Evolutionary conservation across 768 basidiomycete species (phyloP).

Genomic region (Collybia sordida): DNA sequence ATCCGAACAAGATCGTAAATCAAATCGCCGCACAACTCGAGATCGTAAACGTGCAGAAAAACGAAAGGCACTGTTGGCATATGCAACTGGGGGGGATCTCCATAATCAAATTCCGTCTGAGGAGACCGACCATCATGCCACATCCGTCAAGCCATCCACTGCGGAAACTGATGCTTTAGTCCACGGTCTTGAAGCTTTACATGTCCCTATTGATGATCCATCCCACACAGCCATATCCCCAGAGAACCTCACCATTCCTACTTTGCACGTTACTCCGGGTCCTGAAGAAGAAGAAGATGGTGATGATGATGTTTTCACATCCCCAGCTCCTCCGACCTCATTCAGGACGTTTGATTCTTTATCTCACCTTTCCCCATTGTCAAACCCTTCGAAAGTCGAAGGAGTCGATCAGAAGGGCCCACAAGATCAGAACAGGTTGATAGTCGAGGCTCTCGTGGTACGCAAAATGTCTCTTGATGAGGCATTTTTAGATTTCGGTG

Average conservation of each 20-base stretch:
- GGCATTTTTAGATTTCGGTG: conserved; percentile 73
- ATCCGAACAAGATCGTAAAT: not conserved
- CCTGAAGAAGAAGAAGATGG: conserved; percentile 13
- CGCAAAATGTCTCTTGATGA: conserved; percentile 77
- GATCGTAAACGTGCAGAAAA: conserved; percentile 55
- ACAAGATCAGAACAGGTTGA: conserved; percentile 49
- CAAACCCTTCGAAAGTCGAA: conserved; percentile 11
- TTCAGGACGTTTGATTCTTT: conserved; percentile 15
- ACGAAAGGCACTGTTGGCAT: conserved; percentile 29
- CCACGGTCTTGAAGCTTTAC: conserved; percentile 13
- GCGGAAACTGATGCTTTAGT: conserved; percentile 14
- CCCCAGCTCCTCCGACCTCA: conserved; percentile 24
- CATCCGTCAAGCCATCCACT: not conserved
- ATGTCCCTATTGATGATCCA: conserved; percentile 12
- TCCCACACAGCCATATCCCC: not conserved
- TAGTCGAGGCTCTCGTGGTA: conserved; percentile 80
- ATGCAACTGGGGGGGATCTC: conserved; percentile 16
- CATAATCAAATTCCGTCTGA: not conserved
- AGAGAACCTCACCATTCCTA: conserved; percentile 5
- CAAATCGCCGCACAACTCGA: conserved; percentile 41
- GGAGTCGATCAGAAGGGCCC: not conserved
- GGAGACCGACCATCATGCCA: not conserved
- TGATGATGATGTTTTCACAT: conserved; percentile 39
- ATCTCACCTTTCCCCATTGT: conserved; percentile 14
- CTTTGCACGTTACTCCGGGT: not conserved